Evolutionary conservation across 2,329 filamentous ascomycete species (phyloP), one percentile per base, ranked within the genome.

Genomic region (Alternaria sp.): DNA sequence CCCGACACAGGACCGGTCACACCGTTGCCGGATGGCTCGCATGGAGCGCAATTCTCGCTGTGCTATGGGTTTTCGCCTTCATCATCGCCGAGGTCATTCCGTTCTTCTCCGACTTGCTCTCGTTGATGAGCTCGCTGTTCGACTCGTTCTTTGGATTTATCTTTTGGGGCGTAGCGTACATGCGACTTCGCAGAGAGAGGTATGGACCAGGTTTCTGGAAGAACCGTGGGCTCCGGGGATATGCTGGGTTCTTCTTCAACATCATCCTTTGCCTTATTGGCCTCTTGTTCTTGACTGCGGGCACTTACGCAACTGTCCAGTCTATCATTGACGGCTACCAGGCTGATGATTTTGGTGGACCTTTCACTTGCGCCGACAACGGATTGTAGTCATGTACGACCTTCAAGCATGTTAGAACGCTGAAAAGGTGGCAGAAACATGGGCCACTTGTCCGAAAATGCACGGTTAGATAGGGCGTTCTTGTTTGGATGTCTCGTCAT

Each of bases 91-190:
- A 97, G 75, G 89, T 96, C 44, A 97, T 97, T 71, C 93, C 93
- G 0, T 97, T 97, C 84, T 97, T 97, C 80, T 90, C 88, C 8
- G 92, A 92, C 60, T 81, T 85, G 64, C 77, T 85, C n/a, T 88
- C 88, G 4, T 82, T 92, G 61, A 91, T 93, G 89, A 90, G 88
- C n/a, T 92, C 92, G 4, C 85, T 97, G 1, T 97, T 97, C 73
- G 92, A 97, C 79, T 94, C 90, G 53, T 94, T 93, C 83, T 94
- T 94, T 70, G 93, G 93, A 24, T 97, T 97, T 82, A 96, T 97
- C 72, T 97, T 97, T 82, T 97, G 91, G 91, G 91, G 90, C 11
- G 85, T 92, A 1, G 91, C 90, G 0, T 94, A 92, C 72, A 85
- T 93, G 71, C 85, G 90, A 55, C 91, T 94, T 90, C 84, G 90